Base-by-base conservation (phyloP, 202 grass and related monocot species). In the Brachypodium distachyon region DNA sequence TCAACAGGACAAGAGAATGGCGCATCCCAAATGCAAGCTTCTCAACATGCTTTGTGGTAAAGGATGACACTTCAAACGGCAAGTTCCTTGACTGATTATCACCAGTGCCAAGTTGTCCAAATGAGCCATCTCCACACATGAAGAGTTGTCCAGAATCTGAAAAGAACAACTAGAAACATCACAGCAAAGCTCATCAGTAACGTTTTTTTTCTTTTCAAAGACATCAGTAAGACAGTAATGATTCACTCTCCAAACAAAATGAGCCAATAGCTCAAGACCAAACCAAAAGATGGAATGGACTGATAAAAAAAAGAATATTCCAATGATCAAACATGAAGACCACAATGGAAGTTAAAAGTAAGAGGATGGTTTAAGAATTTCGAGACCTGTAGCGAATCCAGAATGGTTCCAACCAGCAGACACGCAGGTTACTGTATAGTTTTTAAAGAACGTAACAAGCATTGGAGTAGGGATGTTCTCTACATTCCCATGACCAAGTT, bases 401-500 rank as follows among this genome's bases (percentile, higher is more conserved):
- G 95, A 98, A 85, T 98, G 91, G 80, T 90, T 98, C 95, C 95
- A 98, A 82, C 95, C 95, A 84, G 91, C 85, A 74, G 95, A 90
- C 70, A 98, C 84, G 58, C 48, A 76, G 12, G 87, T 84, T 38
- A 98, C 57, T 34, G 14, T 87, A 64, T 78, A 87, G 32, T 77
- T 87, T 79, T 90, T 89, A 49, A 92, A 74, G 77, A 92, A 94
- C 13, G 83, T 81, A 23, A 98, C 78, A 56, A 51, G 16, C 77
- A 82, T 90, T 2, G 95, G 95, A 61, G 53, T 81, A 54, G 40
- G 54, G 33, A 79, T 62, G 23, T 77, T 94, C 60, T 92, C 66
- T 14, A 81, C 8, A 39, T 92, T 74, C 29, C 87, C 91, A 76
- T 94, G 91, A 74, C 95, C 95, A 65, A 98, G 89, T 60, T 98